Base-by-base conservation (phyloP, 2,329 filamentous ascomycete genomes). In the Ilyonectria mors-panacis region DNA sequence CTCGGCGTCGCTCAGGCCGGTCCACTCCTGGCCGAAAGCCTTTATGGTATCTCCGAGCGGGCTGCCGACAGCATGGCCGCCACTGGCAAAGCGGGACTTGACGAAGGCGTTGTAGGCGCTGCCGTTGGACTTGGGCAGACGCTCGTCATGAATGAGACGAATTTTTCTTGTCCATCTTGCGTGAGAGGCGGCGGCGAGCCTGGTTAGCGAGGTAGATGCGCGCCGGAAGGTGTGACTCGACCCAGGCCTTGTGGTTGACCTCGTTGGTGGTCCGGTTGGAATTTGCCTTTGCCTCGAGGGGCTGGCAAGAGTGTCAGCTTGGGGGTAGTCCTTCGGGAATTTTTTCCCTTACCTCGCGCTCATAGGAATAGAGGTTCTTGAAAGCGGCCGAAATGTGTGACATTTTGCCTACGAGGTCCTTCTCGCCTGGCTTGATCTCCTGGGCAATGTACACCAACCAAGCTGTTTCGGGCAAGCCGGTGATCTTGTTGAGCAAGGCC, bases 151-250 rank as follows among this genome's bases (percentile, higher is more conserved):
- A 69, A 89, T 82, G 19, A 60, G 1, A 19, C 58, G n/a, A 47
- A 35, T 3, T 23, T 23, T 61, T 73, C 70, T 76, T 73, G 55
- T 73, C 67, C 58, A 74, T 73, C 61, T 82, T 80, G 59, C 75
- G 80, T 63, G 77, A 78, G 53, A 89, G 81, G 28, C 67, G 68
- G 8, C 51, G 68, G 63, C 88, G 88, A 23, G 86, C 85, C 2
- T 67, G 69, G 80, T 87, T 89, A 67, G 87, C 87, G 2, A 77
- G 67, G 54, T 74, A 68, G 59, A 88, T 84, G 33, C 80, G 77
- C 57, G 76, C 73, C 3, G 79, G 76, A 4, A 82, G 76, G 70
- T 84, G 75, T 30, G 76, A 78, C 66, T 84, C 78, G n/a, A 89
- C 76, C 87, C 87, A 89, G 17, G 80, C 77, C 77, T 84, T 81